Conservation (phyloP, 495 filamentous ascomycete genomes). For the Penicillium angulare region DNA sequence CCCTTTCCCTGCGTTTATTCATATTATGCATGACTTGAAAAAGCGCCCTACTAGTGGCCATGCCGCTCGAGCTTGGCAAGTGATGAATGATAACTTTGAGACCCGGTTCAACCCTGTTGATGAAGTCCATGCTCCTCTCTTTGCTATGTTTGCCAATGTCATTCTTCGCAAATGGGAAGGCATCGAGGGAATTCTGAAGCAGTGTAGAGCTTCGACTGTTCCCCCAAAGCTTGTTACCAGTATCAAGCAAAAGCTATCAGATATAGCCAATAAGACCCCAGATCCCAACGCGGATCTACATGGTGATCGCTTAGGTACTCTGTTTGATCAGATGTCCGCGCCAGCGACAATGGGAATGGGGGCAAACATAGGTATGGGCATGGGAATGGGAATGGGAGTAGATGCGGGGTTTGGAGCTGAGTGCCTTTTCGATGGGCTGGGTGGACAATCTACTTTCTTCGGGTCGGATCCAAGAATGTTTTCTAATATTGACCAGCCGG, state of each 20-base stretch:
- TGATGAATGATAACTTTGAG: constrained; percentile 52
- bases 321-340: neutral
- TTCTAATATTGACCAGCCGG: neutral
- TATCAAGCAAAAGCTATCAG: constrained; percentile 27
- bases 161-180: constrained; percentile 50
- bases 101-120: constrained; percentile 26
- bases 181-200: constrained; percentile 17
- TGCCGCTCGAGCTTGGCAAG: constrained; percentile 41
- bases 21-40: constrained; percentile 46
- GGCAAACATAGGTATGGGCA: neutral
- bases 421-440: neutral
- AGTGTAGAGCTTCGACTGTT: constrained; percentile 16
- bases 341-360: too few relatives aligned
- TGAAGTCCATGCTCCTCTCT: constrained; percentile 29
- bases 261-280: neutral
- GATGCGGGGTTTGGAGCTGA: neutral
- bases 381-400: neutral
- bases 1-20: constrained; percentile 52
- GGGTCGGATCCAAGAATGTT: neutral
- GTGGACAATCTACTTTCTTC: neutral
- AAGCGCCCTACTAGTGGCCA: constrained; percentile 31
- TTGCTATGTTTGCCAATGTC: constrained; percentile 40
- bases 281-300: neutral
- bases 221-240: constrained; percentile 40
- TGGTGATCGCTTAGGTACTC: neutral